These are phyloP conservation scores for Yamadazyma dendronema DNA, from an alignment of 1,139 yeast genomes.

Conservation along the genomic window DNA sequence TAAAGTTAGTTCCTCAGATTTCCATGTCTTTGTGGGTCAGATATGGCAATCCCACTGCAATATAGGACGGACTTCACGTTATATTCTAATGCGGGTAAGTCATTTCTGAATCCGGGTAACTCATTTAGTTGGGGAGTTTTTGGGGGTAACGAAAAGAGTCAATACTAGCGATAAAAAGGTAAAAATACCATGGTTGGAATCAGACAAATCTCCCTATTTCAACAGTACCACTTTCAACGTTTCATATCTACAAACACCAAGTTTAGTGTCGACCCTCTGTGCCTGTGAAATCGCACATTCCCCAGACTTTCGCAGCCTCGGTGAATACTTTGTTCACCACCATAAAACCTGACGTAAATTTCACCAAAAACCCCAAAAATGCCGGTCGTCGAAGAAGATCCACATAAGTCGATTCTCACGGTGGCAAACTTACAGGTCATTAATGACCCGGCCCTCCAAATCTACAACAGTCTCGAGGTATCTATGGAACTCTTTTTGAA, in stretches of 20 bases:
- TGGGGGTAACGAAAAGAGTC: not conserved
- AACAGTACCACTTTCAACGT: not conserved
- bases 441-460: slow-evolving; percentile 27
- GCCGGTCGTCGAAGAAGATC: not conserved
- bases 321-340: no score
- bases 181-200: not conserved
- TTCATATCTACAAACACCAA: not conserved
- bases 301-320: not conserved
- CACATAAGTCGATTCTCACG: slow-evolving; percentile 13
- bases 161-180: not conserved
- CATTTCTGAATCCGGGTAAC: not conserved
- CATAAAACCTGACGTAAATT: no score
- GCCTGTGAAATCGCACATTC: not conserved
- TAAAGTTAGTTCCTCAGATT: no score
- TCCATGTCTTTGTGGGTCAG: no score
- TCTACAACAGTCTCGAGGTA: slow-evolving; percentile 30
- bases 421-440: slow-evolving; percentile 32
- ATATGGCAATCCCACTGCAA: no score
- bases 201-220: not conserved
- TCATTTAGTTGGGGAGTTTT: not conserved
- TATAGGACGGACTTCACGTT: no score
- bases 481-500: slow-evolving; percentile 34
- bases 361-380: no score
- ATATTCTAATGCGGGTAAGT: slow-evolving; percentile 3
- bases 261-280: not conserved